phyloP scores from a whole-genome alignment of 768 basidiomycete species.

The Clavaria fumosa region DNA sequence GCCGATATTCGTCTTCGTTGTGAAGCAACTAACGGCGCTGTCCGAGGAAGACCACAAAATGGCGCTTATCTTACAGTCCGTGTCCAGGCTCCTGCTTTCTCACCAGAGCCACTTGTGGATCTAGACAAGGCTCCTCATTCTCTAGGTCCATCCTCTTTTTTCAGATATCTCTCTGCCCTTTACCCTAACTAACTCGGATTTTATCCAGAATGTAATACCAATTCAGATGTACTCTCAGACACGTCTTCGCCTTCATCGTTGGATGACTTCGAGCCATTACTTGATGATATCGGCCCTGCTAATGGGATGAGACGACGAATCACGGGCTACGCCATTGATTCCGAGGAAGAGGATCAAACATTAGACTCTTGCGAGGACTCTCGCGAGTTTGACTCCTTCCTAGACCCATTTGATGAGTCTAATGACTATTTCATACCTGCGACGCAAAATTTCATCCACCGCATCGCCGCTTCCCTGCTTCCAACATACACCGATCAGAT shows the following conservation, averaged over 20 bases:
- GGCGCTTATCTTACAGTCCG: conserved; percentile 20
- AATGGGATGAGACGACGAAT: conserved; percentile 12
- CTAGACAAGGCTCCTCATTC: too few species aligned
- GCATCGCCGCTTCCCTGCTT: conserved; percentile 14
- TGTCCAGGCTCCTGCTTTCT: too few species aligned
- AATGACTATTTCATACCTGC: conserved; percentile 13
- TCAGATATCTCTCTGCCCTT: too few species aligned
- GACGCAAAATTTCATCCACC: conserved; percentile 9
- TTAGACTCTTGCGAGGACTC: conserved; percentile 15
- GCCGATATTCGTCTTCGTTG: conserved; percentile 33
- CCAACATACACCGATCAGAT: conserved; percentile 31
- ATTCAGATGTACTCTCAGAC: too few species aligned
- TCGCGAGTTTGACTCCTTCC: conserved; percentile 11
- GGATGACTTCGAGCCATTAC: too few species aligned
- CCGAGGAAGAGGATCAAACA: conserved; percentile 25
- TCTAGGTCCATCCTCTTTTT: too few species aligned
- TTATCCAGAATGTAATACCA: too few species aligned
- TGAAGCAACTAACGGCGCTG: too few species aligned
- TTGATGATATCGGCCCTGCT: not conserved
- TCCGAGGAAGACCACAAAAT: conserved; percentile 28
- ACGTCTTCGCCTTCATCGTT: too few species aligned
- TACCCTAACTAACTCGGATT: too few species aligned
- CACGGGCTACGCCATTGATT: conserved; percentile 26
- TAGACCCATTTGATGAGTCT: conserved; percentile 8
- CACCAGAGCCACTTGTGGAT: too few species aligned